Conservation (phyloP, 169 alveolate genomes). For the Plasmodium falciparum region DNA sequence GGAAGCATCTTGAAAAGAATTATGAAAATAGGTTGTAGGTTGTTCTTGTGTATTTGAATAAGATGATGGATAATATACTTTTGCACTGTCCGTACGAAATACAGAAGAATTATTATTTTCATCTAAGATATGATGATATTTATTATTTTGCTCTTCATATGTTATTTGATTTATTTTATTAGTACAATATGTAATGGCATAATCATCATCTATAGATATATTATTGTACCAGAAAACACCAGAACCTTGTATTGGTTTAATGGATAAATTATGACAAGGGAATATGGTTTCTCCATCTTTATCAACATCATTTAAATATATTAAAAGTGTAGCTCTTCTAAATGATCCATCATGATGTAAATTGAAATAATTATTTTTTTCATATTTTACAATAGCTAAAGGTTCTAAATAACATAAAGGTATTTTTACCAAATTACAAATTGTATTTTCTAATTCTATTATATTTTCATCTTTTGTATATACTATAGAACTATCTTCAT, state of each 20-base stretch:
- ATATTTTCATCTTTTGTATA: constrained; percentile 74
- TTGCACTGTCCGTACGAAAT: neutral
- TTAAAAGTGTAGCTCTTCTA: constrained; percentile 81
- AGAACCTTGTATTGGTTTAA: constrained; percentile 83
- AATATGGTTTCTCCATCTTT: constrained; percentile 87
- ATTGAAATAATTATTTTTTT: constrained; percentile 84
- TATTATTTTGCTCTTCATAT: constrained; percentile 59
- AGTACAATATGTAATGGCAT: constrained; percentile 80
- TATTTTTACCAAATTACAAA: constrained; percentile 59
- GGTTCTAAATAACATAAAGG: constrained; percentile 80
- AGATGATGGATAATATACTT: neutral
- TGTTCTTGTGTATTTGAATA: neutral
- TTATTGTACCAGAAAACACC: constrained; percentile 84
- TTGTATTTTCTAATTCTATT: constrained; percentile 69
- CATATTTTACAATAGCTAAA: constrained; percentile 85
- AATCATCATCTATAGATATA: constrained; percentile 77
- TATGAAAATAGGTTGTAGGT: neutral
- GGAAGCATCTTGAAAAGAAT: neutral
- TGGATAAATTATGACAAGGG: constrained; percentile 80
- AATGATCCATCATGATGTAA: constrained; percentile 87
- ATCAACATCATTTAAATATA: constrained; percentile 84
- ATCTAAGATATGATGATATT: neutral
- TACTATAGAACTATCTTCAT: constrained; percentile 35
- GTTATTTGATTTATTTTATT: constrained; percentile 79
- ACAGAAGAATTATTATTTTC: neutral